Evolutionary conservation across 2,329 filamentous ascomycete species (phyloP).

Genomic region (Neoscytalidium dimidiatum): DNA sequence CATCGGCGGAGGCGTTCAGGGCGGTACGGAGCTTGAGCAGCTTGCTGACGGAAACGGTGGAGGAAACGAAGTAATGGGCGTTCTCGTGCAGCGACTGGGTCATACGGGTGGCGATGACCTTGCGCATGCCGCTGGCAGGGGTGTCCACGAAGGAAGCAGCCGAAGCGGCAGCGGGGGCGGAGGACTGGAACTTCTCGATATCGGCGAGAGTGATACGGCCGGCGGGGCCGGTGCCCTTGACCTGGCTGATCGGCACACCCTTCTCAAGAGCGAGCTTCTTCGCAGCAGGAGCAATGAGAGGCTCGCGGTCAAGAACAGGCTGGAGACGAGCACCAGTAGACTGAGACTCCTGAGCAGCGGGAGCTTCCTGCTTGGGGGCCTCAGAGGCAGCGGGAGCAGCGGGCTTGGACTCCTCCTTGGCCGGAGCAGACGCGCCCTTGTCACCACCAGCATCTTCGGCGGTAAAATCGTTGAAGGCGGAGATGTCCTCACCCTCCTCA

Average conservation of each 20-base stretch:
- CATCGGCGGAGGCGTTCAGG: constrained; percentile 83
- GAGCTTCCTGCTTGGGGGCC: constrained; percentile 45
- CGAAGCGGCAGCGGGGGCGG: constrained; percentile 46
- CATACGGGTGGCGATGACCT: constrained; percentile 91
- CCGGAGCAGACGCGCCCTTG: constrained; percentile 60
- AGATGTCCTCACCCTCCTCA: constrained; percentile 84
- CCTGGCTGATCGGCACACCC: constrained; percentile 70
- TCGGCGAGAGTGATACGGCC: constrained; percentile 91
- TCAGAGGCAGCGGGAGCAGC: constrained; percentile 61
- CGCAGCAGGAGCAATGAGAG: constrained; percentile 70
- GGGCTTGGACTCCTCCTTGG: constrained; percentile 66
- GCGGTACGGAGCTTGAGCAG: constrained; percentile 94
- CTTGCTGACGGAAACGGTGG: constrained; percentile 88
- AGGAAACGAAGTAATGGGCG: constrained; percentile 97
- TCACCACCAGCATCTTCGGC: constrained; percentile 89
- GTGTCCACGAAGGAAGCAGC: constrained; percentile 76
- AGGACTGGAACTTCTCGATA: constrained; percentile 79
- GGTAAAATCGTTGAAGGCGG: constrained; percentile 86
- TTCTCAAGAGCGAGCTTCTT: constrained; percentile 84
- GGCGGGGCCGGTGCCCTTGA: constrained; percentile 86
- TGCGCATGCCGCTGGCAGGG: constrained; percentile 90
- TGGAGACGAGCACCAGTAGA: constrained; percentile 76
- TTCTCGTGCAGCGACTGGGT: constrained; percentile 88
- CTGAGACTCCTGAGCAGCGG: constrained; percentile 68
- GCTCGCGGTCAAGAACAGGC: constrained; percentile 79